phyloP scores from a whole-genome alignment of 805 yeast species.

The Starmerella ratchasimensis region DNA sequence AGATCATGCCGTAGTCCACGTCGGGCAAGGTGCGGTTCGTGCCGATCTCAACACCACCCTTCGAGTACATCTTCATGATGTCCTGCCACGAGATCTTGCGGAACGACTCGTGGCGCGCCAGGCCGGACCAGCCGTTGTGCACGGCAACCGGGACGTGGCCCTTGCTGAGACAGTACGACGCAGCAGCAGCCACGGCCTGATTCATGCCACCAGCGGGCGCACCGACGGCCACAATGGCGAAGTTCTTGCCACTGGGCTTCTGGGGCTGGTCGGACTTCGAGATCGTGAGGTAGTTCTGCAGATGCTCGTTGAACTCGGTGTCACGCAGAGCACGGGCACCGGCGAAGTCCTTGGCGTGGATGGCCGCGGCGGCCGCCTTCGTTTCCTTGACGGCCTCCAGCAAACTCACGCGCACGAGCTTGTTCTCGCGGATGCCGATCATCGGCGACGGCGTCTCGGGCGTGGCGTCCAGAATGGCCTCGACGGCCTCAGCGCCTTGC shows the following conservation, averaged over 20 bases:
- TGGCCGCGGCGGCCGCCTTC: conserved; percentile 81
- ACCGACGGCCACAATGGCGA: conserved; percentile 84
- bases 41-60: conserved; percentile 95
- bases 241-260: conserved; percentile 32
- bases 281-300: conserved; percentile 56
- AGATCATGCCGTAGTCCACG: conserved; percentile 74
- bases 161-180: conserved; percentile 69
- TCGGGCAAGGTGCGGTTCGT: conserved; percentile 83
- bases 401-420: conserved; percentile 68
- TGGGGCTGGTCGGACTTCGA: conserved; percentile 48
- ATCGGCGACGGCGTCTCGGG: conserved; percentile 90
- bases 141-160: conserved; percentile 89
- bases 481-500: conserved; percentile 96
- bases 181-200: conserved; percentile 82
- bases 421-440: conserved; percentile 81
- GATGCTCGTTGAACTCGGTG: conserved; percentile 72
- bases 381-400: conserved; percentile 84
- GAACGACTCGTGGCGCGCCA: conserved; percentile 78
- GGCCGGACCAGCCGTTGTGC: conserved; percentile 85
- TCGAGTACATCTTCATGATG: conserved; percentile 73
- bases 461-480: conserved; percentile 75
- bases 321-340: conserved; percentile 81
- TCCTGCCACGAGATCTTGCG: conserved; percentile 65
- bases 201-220: conserved; percentile 98
- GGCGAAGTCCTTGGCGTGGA: conserved; percentile 62